Evolutionary conservation across 1,284 basidiomycete genomes (phyloP).

Genomic region (Apiotrichum porosum): DNA sequence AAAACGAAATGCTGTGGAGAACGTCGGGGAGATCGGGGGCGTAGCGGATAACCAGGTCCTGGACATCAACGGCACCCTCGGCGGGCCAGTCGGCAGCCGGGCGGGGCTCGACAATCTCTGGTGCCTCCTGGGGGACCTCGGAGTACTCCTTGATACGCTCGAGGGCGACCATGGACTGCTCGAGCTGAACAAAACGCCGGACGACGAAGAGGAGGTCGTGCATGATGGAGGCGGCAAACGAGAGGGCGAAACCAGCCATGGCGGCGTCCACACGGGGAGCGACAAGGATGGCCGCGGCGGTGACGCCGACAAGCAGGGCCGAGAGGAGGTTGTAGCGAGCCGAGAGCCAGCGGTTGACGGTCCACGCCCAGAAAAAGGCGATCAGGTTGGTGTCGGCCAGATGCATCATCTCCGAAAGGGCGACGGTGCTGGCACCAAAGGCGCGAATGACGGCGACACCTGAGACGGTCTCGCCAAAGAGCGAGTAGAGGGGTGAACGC

Average conservation of each 20-base stretch:
- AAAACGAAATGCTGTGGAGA: conserved; percentile 74
- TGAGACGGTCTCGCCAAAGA: conserved; percentile 84
- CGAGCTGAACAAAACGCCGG: conserved; percentile 72
- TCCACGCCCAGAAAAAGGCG: conserved; percentile 81
- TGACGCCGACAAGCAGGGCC: conserved; percentile 64
- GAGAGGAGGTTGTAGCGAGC: conserved; percentile 75
- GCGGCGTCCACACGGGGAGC: conserved; percentile 68
- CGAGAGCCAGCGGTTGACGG: conserved; percentile 48
- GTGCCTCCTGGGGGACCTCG: conserved; percentile 67
- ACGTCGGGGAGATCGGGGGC: conserved; percentile 76
- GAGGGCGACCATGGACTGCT: conserved; percentile 89
- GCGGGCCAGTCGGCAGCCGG: conserved; percentile 78
- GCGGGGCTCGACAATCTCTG: conserved; percentile 79
- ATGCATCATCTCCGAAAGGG: conserved; percentile 77
- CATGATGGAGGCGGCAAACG: conserved; percentile 72
- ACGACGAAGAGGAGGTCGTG: conserved; percentile 59
- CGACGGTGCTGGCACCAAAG: conserved; percentile 70
- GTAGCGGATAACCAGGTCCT: conserved; percentile 79
- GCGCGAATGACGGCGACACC: conserved; percentile 78
- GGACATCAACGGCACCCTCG: conserved; percentile 66
- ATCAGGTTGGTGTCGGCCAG: conserved; percentile 75
- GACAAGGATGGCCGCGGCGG: conserved; percentile 63
- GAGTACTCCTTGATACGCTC: conserved; percentile 76
- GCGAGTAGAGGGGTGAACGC: conserved; percentile 83
- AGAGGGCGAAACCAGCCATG: conserved; percentile 72